These are phyloP conservation scores for Clavariopsis aquatica DNA, from an alignment of 495 filamentous ascomycete genomes.

Conservation along the genomic window DNA sequence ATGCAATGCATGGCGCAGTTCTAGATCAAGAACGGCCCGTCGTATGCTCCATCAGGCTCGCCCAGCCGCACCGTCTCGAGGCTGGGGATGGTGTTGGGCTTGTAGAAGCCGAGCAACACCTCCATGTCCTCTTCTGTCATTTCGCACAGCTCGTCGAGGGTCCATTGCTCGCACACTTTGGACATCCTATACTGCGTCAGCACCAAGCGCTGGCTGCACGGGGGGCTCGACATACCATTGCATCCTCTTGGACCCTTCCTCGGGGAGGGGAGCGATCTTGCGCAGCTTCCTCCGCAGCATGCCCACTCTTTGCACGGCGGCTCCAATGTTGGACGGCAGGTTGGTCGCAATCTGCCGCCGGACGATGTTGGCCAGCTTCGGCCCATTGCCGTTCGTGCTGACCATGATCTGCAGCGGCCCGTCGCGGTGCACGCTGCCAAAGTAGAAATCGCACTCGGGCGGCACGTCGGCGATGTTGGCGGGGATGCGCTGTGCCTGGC, in stretches of 20 bases:
- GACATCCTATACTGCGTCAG: slow-evolving; percentile 67
- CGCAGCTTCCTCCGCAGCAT: slow-evolving; percentile 75
- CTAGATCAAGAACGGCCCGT: slow-evolving; percentile 42
- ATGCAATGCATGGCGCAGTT: neutral
- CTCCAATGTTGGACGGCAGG: slow-evolving; percentile 74
- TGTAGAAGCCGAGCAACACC: slow-evolving; percentile 68
- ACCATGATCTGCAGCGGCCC: slow-evolving; percentile 98
- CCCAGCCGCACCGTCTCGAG: slow-evolving; percentile 41
- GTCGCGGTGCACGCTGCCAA: slow-evolving; percentile 91
- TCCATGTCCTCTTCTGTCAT: slow-evolving; percentile 88
- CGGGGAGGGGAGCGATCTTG: slow-evolving; percentile 66
- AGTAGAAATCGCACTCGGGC: slow-evolving; percentile 97
- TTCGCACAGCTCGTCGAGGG: slow-evolving; percentile 77
- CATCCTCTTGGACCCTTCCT: slow-evolving; percentile 89
- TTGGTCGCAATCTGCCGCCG: slow-evolving; percentile 75
- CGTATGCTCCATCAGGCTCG: slow-evolving; percentile 40
- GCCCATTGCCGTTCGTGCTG: slow-evolving; percentile 95
- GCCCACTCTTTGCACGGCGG: slow-evolving; percentile 82
- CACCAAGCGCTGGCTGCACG: neutral
- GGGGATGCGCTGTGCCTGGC: slow-evolving; percentile 78
- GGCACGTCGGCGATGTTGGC: slow-evolving; percentile 98
- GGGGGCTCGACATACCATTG: slow-evolving; percentile 62
- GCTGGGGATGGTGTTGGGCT: slow-evolving; percentile 46
- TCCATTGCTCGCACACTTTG: slow-evolving; percentile 83
- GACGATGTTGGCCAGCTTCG: slow-evolving; percentile 84